phyloP scores from a whole-genome alignment of 1,284 basidiomycete genomes.

The Papiliotrema nemorosa region DNA sequence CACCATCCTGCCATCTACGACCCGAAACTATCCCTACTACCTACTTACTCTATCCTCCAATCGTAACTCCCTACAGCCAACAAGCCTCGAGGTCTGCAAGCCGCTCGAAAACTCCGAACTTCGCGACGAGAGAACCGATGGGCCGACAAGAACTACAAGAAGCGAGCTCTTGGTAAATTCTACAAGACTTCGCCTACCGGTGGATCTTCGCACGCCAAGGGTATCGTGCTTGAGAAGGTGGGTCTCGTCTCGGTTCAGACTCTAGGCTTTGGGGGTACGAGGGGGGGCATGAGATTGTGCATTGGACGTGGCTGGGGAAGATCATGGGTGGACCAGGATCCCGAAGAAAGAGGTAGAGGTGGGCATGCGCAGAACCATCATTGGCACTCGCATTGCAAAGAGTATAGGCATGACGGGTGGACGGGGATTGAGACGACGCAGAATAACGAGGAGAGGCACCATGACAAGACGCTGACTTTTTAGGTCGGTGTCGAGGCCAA shows the following conservation, averaged over 20 bases:
- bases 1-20: neutral
- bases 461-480: slow-evolving; percentile 4
- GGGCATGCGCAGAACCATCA: too few species aligned
- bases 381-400: too few species aligned
- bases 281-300: neutral
- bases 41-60: neutral
- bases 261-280: slow-evolving; percentile 2
- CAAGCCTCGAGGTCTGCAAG: slow-evolving; percentile 99
- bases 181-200: slow-evolving; percentile 99
- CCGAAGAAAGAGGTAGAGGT: too few species aligned
- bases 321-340: too few species aligned
- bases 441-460: too few species aligned
- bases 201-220: slow-evolving; percentile 99
- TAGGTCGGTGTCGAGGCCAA: slow-evolving; percentile 62
- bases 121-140: slow-evolving; percentile 95
- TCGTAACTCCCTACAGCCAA: slow-evolving; percentile 54
- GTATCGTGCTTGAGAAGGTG: slow-evolving; percentile 97
- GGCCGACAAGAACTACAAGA: slow-evolving; percentile 99
- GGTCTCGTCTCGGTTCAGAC: slow-evolving; percentile 16
- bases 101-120: slow-evolving; percentile 96
- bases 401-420: too few species aligned
- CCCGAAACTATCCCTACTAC: neutral
- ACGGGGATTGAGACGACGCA: too few species aligned
- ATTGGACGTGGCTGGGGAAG: neutral
- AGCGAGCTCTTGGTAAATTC: slow-evolving; percentile 98